A percentile compares a stretch with the other conserved stretches of the same genome.
These are phyloP conservation scores for Suhomyces ambrosiae DNA, from an alignment of 1,139 yeast genomes.

Conservation along the genomic window DNA sequence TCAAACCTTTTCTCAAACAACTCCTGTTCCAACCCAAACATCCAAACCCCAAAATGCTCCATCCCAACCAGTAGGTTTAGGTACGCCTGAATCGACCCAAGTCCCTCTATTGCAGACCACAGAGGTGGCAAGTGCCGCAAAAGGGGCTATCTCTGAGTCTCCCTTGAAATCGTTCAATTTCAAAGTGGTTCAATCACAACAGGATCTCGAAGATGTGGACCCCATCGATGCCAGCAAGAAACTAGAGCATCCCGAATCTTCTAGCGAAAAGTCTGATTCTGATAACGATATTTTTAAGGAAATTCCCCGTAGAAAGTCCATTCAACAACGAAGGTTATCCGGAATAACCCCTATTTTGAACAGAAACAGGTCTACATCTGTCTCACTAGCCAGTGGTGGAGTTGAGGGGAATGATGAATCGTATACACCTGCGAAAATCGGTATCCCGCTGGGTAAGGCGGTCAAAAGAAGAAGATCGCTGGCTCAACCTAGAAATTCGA, in stretches of 20 bases:
- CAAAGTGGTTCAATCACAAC: constrained; percentile 5
- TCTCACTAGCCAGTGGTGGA: constrained; percentile 17
- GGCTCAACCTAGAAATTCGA: constrained; percentile 10
- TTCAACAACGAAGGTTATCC: constrained; percentile 39
- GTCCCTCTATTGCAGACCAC: background rate
- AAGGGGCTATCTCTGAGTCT: constrained; percentile 5
- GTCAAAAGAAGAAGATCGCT: constrained; percentile 34
- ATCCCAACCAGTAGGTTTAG: background rate
- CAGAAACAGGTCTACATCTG: constrained; percentile 35
- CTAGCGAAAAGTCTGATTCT: constrained; percentile 21
- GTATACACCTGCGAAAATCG: constrained; percentile 37
- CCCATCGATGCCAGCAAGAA: constrained; percentile 29
- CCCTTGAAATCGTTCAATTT: constrained; percentile 12
- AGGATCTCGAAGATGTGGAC: constrained; percentile 29
- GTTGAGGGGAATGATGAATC: constrained; percentile 1
- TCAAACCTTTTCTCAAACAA: constrained; percentile 1
- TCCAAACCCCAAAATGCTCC: background rate
- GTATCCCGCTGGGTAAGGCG: constrained; percentile 37
- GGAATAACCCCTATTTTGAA: constrained; percentile 34
- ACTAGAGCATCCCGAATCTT: constrained; percentile 5
- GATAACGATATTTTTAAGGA: constrained; percentile 38
- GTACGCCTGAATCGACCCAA: constrained; percentile 7
- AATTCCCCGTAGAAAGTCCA: constrained; percentile 31
- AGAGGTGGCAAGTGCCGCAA: background rate
- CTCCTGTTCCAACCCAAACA: background rate